Evolutionary conservation across 441 rosid species (phyloP), one percentile per base, ranked within the genome.

Genomic region (Arabidopsis hybrid): DNA sequence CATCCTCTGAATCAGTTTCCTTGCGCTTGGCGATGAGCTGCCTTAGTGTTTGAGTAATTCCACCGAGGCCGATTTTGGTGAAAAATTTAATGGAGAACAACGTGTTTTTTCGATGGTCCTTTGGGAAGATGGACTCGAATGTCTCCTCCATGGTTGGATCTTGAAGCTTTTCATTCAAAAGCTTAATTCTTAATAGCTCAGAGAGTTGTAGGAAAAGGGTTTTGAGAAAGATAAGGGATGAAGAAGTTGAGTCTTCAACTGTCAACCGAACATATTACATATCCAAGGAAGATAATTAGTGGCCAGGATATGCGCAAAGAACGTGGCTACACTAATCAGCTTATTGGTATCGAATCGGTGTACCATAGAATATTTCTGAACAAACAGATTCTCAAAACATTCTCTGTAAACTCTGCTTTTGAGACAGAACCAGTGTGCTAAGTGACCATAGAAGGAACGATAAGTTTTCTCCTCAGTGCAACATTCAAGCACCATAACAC

Each of bases 391-490:
- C 72, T 90, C 92, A 45, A 90, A 90, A 70, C 85, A 80, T 43
- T 86, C 87, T 69, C 86, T 89, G 62, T 88, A 63, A 0, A 79
- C 78, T 82, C 83, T 88, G 81, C 84, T 86, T 61, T 81, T 86
- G 81, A 84, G 83, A 81, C 91, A 87, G 66, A 90, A 85, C 42
- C 89, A 78, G 76, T 88, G 91, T 50, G 92, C 95, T 56, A 88
- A 67, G 32, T 91, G 89, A 60, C 93, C 95, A 60, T 91, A 91
- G 71, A 85, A 89, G 2, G 91, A 80, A 8, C 85, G 95, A 55
- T 89, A 88, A 42, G 87, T 88, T 77, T 86, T 89, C 86, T 88
- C 95, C 65, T 89, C 92, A 78, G 88, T 82, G 84, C 91, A 92
- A 66, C 96, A 92, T 69, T 87, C 93, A 74, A 92, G 73, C 0